Conservation (phyloP, 331 rosid species). For the Malus hybrid region DNA sequence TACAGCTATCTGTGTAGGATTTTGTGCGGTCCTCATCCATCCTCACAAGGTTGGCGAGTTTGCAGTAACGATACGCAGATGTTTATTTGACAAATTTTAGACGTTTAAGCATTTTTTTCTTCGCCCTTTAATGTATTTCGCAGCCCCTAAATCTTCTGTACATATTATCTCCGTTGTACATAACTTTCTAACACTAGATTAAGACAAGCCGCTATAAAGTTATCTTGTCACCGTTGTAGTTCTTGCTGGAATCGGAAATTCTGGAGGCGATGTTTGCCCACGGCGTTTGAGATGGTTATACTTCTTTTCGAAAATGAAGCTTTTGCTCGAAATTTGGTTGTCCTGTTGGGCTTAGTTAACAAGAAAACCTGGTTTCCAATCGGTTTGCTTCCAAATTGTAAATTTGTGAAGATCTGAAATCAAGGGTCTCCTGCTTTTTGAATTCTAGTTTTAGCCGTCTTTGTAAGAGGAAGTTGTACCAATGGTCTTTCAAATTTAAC, state of each 20-base stretch:
- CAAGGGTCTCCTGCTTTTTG: background rate
- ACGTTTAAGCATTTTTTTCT: too few species aligned
- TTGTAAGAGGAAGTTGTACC: too few species aligned
- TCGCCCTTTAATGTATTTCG: background rate
- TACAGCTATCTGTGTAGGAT: slow-evolving; percentile 60
- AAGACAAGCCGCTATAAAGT: slow-evolving; percentile 5
- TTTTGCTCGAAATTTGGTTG: background rate
- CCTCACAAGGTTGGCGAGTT: slow-evolving; percentile 64
- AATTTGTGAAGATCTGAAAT: background rate
- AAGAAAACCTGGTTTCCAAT: slow-evolving; percentile 1
- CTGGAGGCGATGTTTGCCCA: background rate
- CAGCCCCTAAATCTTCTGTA: slow-evolving; percentile 12
- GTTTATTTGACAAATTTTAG: slow-evolving; percentile 44
- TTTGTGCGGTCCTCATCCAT: slow-evolving; percentile 71
- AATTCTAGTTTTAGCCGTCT: background rate
- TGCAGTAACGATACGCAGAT: slow-evolving; percentile 72
- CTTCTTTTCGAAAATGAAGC: too few species aligned
- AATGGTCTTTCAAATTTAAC: too few species aligned
- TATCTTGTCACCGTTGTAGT: background rate
- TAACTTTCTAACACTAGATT: slow-evolving; percentile 16
- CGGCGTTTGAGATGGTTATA: background rate
- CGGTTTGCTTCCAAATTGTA: background rate
- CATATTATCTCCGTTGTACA: slow-evolving; percentile 38
- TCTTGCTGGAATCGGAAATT: too few species aligned
- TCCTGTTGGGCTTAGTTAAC: background rate